Base-by-base conservation (phyloP, 176 grass and related monocot species). In the Cocos nucifera region DNA sequence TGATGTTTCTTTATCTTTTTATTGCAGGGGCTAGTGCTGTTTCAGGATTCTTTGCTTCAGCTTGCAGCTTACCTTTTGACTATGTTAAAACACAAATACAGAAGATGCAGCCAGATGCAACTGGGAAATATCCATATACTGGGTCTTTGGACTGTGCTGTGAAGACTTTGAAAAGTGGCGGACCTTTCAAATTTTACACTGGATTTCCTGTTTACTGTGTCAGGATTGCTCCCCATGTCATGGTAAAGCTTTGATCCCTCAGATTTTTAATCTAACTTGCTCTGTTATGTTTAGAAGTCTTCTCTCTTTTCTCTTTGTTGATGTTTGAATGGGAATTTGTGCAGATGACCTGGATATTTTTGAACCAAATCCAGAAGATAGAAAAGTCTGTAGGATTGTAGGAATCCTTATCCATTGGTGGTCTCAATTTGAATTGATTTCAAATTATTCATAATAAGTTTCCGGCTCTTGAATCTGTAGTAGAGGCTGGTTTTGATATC, bases 261-360 rank as follows among this genome's bases (percentile, higher is more conserved):
- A n/a, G n/a, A 15, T 61, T 35, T 35, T 4, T 28, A 27, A 59
- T 24, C 15, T 17, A 30, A 2, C 16, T 17, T 29, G 16, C 17
- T 35, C 17, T 44, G 32, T 10, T 39, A 10, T 10, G 32, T 39
- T 39, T 39, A 39, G 32, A 39, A 39, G 32, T 39, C 1, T 39
- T 39, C 32, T 30, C 15, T 17, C 10, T 57, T 51, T 15, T 54
- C 56, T 4, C 52, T 53, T 77, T 17, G 17, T 39, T 51, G 60
- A 60, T 26, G 54, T 19, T 61, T 53, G 64, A 70, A 69, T 73
- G 21, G 52, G 15, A 54, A 78, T 39, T 17, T 83, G 32, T 39
- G 76, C 82, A 95, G 86, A 74, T 90, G 83, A 95, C 91, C 50
- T 95, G 86, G 91, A 95, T 95, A 84, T 95, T 82, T 67, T 87